A percentile compares a stretch with the other conserved stretches of the same genome.
phyloP scores from a whole-genome alignment of 192 early-diverging fungal genomes.

The Backusella parvicylindrica region DNA sequence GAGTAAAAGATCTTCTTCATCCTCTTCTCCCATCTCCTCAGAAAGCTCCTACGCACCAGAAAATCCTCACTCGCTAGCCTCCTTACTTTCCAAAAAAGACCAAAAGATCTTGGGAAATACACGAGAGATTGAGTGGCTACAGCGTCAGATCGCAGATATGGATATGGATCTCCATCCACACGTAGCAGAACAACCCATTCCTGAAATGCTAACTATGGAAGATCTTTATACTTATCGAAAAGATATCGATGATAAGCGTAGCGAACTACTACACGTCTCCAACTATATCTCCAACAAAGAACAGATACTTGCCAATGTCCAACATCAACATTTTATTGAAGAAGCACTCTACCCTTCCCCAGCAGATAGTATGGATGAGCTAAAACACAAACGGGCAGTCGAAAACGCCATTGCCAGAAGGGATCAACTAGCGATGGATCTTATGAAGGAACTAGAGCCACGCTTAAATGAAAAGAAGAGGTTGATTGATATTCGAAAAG shows the following conservation, averaged over 20 bases:
- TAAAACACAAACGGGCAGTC: background rate
- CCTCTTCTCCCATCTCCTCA: background rate
- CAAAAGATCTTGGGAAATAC: background rate
- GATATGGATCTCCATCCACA: background rate
- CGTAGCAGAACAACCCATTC: background rate
- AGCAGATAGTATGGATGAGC: background rate
- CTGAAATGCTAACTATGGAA: background rate
- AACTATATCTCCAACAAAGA: background rate
- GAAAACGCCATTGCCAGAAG: background rate
- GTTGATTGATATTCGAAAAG: background rate
- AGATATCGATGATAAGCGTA: background rate
- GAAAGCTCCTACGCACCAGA: background rate
- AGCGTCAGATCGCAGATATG: background rate
- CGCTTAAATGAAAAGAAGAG: background rate
- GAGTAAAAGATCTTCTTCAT: background rate
- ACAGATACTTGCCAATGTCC: background rate
- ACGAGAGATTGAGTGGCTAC: conserved; percentile 15
- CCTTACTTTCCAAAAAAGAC: background rate
- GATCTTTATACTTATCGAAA: background rate
- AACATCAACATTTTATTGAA: background rate
- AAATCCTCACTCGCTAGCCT: background rate
- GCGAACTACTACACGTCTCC: background rate
- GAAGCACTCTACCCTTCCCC: background rate
- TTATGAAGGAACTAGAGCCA: background rate
- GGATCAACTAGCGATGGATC: background rate